phyloP scores from a whole-genome alignment of 2,329 filamentous ascomycete genomes.

The Diaporthe longicolla region DNA sequence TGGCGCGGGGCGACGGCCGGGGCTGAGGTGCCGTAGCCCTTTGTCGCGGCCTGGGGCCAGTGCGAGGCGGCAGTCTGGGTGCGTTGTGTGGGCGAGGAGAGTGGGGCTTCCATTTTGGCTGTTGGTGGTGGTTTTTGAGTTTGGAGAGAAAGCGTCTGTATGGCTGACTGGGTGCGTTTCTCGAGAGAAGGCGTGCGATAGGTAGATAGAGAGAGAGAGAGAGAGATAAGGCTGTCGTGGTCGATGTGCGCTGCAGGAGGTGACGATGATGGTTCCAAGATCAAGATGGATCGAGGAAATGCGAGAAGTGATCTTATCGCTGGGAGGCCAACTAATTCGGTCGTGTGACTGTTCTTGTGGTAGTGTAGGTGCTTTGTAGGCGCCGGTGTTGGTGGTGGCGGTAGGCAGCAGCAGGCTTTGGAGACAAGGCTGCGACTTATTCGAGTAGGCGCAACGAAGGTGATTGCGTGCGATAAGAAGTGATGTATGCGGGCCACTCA shows the following conservation, averaged over 20 bases:
- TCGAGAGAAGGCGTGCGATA: slow-evolving; percentile 1
- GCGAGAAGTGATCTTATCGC: neutral
- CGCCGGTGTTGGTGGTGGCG: slow-evolving; percentile 6
- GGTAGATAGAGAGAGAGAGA: too few species aligned
- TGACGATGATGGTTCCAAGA: neutral
- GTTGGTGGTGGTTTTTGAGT: neutral
- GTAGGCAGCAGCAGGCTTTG: slow-evolving; percentile 22
- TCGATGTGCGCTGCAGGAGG: neutral
- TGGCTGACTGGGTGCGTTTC: neutral
- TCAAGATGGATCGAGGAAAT: neutral
- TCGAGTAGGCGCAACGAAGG: neutral
- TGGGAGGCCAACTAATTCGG: neutral
- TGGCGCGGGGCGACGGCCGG: slow-evolving; percentile 47
- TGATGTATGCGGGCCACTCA: neutral
- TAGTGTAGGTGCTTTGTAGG: neutral
- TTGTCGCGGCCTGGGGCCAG: slow-evolving; percentile 44
- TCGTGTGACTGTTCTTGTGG: slow-evolving; percentile 1
- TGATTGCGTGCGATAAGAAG: slow-evolving; percentile 11
- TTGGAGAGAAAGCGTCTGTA: neutral
- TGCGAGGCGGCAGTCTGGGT: slow-evolving; percentile 48
- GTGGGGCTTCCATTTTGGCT: slow-evolving; percentile 51
- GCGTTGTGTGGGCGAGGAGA: slow-evolving; percentile 48
- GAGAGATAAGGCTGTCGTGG: slow-evolving; percentile 1
- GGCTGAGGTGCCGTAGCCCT: slow-evolving; percentile 28
- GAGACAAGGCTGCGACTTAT: slow-evolving; percentile 31